phyloP scores from a whole-genome alignment of 73 alveolate species.

The Blepharisma stoltei region DNA sequence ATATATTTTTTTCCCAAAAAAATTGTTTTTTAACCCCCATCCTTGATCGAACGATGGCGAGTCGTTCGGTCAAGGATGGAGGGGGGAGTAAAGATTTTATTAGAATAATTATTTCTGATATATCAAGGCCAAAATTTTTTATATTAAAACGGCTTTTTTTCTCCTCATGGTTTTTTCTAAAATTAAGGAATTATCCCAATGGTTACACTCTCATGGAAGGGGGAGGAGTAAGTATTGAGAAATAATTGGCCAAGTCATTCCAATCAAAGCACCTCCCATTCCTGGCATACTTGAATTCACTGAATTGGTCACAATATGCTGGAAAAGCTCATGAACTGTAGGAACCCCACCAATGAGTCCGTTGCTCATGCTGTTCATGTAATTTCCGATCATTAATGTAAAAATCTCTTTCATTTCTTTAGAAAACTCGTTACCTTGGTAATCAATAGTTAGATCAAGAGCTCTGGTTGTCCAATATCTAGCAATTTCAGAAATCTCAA shows the following conservation, averaged over 20 bases:
- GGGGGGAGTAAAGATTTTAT: too few species aligned
- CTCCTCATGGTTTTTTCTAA: too few species aligned
- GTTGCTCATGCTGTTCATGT: background rate
- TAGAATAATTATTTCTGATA: too few species aligned
- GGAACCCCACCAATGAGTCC: background rate
- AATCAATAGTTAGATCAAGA: background rate
- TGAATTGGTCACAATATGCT: background rate
- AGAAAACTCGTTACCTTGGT: background rate
- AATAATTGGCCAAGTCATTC: background rate
- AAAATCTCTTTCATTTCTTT: background rate
- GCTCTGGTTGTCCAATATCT: background rate
- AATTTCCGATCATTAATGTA: background rate
- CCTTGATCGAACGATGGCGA: too few species aligned
- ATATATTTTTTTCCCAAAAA: too few species aligned
- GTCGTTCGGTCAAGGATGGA: too few species aligned
- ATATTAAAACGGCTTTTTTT: too few species aligned
- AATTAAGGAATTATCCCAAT: too few species aligned
- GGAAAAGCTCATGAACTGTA: conserved; percentile 4
- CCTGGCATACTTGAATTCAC: background rate
- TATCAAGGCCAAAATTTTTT: too few species aligned
- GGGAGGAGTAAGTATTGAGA: too few species aligned
- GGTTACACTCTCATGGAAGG: too few species aligned
- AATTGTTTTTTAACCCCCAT: too few species aligned
- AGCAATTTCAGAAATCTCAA: background rate
- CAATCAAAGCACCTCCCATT: background rate